A percentile compares a stretch with the other conserved stretches of the same genome.
These are phyloP conservation scores for Tuber calosporum DNA, from an alignment of 495 filamentous ascomycete genomes.

Conservation along the genomic window DNA sequence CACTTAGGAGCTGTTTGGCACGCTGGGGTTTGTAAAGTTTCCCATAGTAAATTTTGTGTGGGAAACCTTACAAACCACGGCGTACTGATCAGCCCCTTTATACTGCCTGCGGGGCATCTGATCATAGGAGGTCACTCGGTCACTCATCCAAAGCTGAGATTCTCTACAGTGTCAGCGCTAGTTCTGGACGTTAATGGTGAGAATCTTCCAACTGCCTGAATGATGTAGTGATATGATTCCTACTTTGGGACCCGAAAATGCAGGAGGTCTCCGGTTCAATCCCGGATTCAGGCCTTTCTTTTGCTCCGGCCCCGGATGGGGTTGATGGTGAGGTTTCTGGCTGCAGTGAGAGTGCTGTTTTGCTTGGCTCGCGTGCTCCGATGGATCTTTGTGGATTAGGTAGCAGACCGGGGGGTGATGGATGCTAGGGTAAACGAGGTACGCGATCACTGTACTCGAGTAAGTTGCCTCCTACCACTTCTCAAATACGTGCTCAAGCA, in stretches of 20 bases:
- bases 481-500: background rate
- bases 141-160: background rate
- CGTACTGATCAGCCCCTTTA: too few relatives aligned
- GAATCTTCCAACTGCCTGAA: slow-evolving; percentile 4
- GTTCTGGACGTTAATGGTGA: background rate
- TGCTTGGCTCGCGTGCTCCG: background rate
- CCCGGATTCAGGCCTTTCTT: slow-evolving; percentile 14
- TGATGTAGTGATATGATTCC: slow-evolving; percentile 27
- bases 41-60: too few relatives aligned
- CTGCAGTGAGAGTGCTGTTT: background rate
- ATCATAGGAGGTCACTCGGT: background rate
- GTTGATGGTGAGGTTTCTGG: background rate
- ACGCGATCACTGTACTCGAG: too few relatives aligned
- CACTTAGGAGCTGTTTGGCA: too few relatives aligned
- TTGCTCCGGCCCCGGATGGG: background rate
- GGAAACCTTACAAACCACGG: too few relatives aligned
- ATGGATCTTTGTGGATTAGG: background rate
- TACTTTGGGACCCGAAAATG: slow-evolving; percentile 8
- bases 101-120: background rate
- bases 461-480: background rate
- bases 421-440: background rate
- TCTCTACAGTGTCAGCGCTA: background rate
- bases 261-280: slow-evolving; percentile 19
- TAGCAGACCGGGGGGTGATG: background rate
- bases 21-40: too few relatives aligned